phyloP scores from a whole-genome alignment of 371 early-diverging fungal species.

The Apophysomyces sp. region DNA sequence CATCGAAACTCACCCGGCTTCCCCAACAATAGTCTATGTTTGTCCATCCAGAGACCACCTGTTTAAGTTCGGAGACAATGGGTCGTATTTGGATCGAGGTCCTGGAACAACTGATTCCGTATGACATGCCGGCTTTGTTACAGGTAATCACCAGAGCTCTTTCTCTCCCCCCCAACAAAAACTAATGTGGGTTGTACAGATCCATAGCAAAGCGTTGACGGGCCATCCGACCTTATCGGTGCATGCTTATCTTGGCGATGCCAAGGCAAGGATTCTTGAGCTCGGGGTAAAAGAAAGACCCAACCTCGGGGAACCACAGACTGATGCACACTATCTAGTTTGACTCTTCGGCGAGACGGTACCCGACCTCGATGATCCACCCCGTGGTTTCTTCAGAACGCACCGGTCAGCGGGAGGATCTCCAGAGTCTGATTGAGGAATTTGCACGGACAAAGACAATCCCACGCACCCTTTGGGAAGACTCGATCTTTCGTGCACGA shows the following conservation, averaged over 20 bases:
- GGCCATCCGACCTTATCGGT: background rate
- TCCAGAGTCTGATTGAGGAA: background rate
- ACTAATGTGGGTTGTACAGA: background rate
- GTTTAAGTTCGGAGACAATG: conserved; percentile 6
- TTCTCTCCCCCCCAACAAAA: background rate
- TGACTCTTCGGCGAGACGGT: conserved; percentile 11
- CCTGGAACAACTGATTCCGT: conserved; percentile 11
- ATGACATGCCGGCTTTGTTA: conserved; percentile 22
- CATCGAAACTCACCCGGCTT: background rate
- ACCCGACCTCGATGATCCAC: conserved; percentile 4
- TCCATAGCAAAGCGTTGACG: background rate
- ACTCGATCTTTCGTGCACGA: conserved; percentile 13
- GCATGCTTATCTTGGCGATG: conserved; percentile 3
- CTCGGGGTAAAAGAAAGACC: conserved; percentile 15
- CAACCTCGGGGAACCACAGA: background rate
- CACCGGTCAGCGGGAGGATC: background rate
- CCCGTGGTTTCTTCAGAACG: background rate
- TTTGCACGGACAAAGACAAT: conserved; percentile 5
- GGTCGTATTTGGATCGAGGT: conserved; percentile 6
- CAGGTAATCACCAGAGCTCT: conserved; percentile 16
- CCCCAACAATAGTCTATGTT: conserved; percentile 4
- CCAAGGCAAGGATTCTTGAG: conserved; percentile 17
- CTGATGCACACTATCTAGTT: conserved; percentile 11
- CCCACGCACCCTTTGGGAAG: conserved; percentile 11
- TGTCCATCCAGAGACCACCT: conserved; percentile 4